Evolutionary conservation across 441 rosid species (phyloP), one percentile per base, ranked within the genome.

Genomic region (Biscutella laevigata): DNA sequence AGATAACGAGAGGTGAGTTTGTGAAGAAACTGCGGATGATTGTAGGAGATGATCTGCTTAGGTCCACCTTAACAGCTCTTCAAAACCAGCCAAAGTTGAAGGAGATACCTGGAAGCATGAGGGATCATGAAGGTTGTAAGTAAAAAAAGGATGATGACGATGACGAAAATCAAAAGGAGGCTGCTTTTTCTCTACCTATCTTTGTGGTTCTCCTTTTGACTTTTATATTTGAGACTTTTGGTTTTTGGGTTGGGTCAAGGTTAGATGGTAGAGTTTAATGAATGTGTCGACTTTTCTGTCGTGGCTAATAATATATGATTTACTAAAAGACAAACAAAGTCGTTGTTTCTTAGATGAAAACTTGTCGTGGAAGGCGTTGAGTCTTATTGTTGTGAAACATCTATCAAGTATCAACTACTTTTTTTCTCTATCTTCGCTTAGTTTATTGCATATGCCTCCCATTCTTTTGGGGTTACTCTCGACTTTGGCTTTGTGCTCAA

Each of bases 41-140:
- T 27, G 88, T 82, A 15, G 99, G 99, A 28, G 99, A 94, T 75
- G 58, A 34, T 27, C 59, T 94, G 53, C 77, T 94, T 55, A 79
- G 82, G 67, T 78, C 95, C 4, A 83, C 96, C 0, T 76, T 94
- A 71, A 79, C 75, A 35, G 66, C 76, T 59, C 87, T 94, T 45
- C 97, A 86, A 25, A 53, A 79, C 73, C 77, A 65, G 70, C 70
- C 70, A 22, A 50, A 42, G 54, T 8, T 17, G 36, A 50, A 41
- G 38, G 70, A 51, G 55, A 35, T 27, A 34, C 69, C 46, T 19
- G 69, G 59, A 57, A 44, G 63, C 47, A 21, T 32, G 9, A 29
- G 61, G 30, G 43, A 46, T 36, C 5, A 24, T 28, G 59, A 64
- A 15, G 53, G 26, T 42, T 61, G 65, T 61, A 51, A 51, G 67